A percentile compares a stretch with the other conserved stretches of the same genome.
phyloP scores from a whole-genome alignment of 169 alveolate genomes.

The Cryptosporidium ryanae region DNA sequence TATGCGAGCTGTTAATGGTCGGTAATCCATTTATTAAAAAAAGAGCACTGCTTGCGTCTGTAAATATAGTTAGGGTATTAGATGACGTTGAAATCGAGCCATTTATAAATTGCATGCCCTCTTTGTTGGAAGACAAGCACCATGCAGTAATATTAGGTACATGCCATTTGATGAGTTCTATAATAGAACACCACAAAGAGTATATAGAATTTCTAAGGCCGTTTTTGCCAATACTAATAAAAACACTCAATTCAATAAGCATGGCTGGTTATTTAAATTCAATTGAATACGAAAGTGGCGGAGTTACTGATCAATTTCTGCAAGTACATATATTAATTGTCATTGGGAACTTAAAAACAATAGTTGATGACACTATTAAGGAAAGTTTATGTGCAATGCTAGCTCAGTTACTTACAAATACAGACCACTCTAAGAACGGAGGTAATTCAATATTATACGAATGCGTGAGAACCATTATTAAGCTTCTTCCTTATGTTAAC shows the following conservation, averaged over 20 bases:
- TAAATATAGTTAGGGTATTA: slow-evolving; percentile 83
- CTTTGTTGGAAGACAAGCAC: slow-evolving; percentile 93
- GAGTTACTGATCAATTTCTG: slow-evolving; percentile 94
- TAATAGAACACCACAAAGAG: slow-evolving; percentile 89
- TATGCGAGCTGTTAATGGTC: slow-evolving; percentile 90
- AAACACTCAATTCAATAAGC: slow-evolving; percentile 78
- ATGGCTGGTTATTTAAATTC: slow-evolving; percentile 79
- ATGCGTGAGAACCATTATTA: slow-evolving; percentile 95
- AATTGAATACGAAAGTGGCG: slow-evolving; percentile 91
- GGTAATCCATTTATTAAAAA: slow-evolving; percentile 94
- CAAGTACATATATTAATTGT: slow-evolving; percentile 84
- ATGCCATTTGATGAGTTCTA: slow-evolving; percentile 89
- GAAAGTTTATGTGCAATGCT: slow-evolving; percentile 91
- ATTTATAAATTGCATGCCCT: slow-evolving; percentile 87
- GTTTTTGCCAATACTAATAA: slow-evolving; percentile 61
- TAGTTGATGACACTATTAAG: slow-evolving; percentile 80
- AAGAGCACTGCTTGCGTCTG: slow-evolving; percentile 93
- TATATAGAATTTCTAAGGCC: slow-evolving; percentile 78
- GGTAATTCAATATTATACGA: slow-evolving; percentile 97
- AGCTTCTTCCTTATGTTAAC: slow-evolving; percentile 21
- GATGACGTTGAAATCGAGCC: slow-evolving; percentile 82
- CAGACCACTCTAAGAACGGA: slow-evolving; percentile 94
- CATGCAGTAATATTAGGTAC: slow-evolving; percentile 96
- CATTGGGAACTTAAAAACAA: slow-evolving; percentile 64
- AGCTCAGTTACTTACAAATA: slow-evolving; percentile 95